phyloP scores from a whole-genome alignment of 768 basidiomycete genomes.

The Boletus tomentosulus region DNA sequence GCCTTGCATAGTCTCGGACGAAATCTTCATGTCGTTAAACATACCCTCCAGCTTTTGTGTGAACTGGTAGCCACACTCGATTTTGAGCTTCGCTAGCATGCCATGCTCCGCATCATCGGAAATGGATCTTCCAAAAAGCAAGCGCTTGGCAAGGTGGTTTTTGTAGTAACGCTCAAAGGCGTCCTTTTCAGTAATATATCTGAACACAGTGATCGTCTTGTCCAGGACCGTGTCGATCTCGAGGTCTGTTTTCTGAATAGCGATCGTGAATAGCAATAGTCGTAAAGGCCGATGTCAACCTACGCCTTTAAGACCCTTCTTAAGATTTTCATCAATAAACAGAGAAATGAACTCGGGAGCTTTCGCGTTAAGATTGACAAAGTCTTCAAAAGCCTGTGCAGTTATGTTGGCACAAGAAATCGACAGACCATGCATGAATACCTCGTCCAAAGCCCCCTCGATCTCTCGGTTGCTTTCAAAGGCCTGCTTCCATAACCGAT shows the following conservation, averaged over 20 bases:
- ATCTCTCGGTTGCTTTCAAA: slow-evolving; percentile 72
- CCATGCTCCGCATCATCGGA: slow-evolving; percentile 97
- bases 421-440: slow-evolving; percentile 29
- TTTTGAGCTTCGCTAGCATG: slow-evolving; percentile 95
- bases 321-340: slow-evolving; percentile 95
- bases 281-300: slow-evolving; percentile 27
- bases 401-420: slow-evolving; percentile 2
- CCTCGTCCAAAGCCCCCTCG: slow-evolving; percentile 83
- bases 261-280: not conserved
- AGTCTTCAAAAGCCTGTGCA: slow-evolving; percentile 82
- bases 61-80: slow-evolving; percentile 95
- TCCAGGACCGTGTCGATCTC: slow-evolving; percentile 90
- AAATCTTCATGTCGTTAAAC: slow-evolving; percentile 96
- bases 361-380: slow-evolving; percentile 84
- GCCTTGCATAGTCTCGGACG: slow-evolving; percentile 71
- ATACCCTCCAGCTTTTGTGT: slow-evolving; percentile 98
- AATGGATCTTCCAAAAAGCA: slow-evolving; percentile 80
- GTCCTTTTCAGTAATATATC: slow-evolving; percentile 93
- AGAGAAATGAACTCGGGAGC: slow-evolving; percentile 93
- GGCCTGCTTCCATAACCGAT: slow-evolving; percentile 63
- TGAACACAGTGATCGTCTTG: slow-evolving; percentile 94
- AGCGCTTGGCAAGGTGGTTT: slow-evolving; percentile 87
- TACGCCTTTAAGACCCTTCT: slow-evolving; percentile 92
- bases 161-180: slow-evolving; percentile 99
- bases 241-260: slow-evolving; percentile 80